Base-by-base conservation (phyloP, 2,329 filamentous ascomycete genomes). In the Pseudogymnoascus sp. region DNA sequence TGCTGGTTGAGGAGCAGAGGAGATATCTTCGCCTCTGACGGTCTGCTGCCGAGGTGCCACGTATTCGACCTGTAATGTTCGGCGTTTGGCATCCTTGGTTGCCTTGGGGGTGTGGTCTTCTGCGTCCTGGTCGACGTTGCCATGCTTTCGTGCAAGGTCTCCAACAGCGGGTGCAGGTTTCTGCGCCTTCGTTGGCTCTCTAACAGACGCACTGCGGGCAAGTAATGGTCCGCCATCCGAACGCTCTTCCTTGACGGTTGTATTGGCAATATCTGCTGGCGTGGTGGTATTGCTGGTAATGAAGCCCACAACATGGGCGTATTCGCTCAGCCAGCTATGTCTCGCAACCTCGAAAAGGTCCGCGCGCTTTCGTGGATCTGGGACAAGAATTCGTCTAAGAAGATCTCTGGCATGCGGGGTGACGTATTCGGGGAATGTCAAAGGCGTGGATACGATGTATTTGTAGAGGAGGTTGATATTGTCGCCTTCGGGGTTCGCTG, bases 391-490 rank as follows among this genome's bases (percentile, higher is more conserved):
- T 61, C 94, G 87, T 64, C 94, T 87, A 55, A 99, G 80, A 0
- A 99, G 83, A 75, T 99, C 94, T 70, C 94, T 85, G 22, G 94
- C 93, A 75, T 99, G 94, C 6, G 94, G 94, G 6, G 94, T 96
- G 68, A 99, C 94, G 73, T 97, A 97, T 86, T 99, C 94, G 65
- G 94, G 94, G 74, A 99, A 99, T 3, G 93, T 97, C 42, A 99
- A 84, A 36, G 93, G 92, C 1, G 94, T 99, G 62, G 91, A 95
- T 64, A 97, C 93, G 69, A 99, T 99, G 77, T 99, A 99, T 78
- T 97, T 97, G 83, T 99, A 99, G 28, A 99, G 81, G 9, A 99
- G 83, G 74, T 99, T 99, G 79, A 99, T 99, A 74, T 99, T 99
- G 75, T 99, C 94, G 68, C 94, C 94, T 76, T 99, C 94, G 2